phyloP scores from a whole-genome alignment of 2,329 filamentous ascomycete genomes.

The Diaporthe citri region DNA sequence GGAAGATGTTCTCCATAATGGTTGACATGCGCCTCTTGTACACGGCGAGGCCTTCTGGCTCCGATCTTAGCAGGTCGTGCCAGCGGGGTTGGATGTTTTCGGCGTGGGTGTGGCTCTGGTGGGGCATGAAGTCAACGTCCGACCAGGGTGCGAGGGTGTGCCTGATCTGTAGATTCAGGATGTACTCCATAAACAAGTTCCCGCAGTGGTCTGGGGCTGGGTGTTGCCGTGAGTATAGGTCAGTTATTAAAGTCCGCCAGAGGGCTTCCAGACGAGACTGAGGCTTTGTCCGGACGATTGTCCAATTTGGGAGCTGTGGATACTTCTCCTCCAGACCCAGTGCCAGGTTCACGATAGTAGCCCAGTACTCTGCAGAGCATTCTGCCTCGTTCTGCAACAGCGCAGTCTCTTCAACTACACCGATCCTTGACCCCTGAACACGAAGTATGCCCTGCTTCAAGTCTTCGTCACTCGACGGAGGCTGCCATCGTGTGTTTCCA shows the following conservation, averaged over 20 bases:
- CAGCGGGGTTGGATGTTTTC: slow-evolving; percentile 14
- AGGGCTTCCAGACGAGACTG: slow-evolving; percentile 2
- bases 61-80: slow-evolving; percentile 23
- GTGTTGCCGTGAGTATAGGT: not conserved
- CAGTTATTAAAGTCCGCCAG: not conserved
- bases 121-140: slow-evolving; percentile 33
- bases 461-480: not conserved
- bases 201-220: not conserved
- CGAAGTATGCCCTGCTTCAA: not conserved
- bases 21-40: slow-evolving; percentile 22
- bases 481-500: not conserved
- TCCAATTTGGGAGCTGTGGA: not conserved
- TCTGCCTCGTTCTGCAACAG: not conserved
- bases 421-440: not conserved
- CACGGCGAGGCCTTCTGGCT: slow-evolving; percentile 29
- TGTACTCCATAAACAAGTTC: slow-evolving; percentile 31
- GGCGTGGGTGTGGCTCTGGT: slow-evolving; percentile 26
- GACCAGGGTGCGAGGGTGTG: slow-evolving; percentile 33
- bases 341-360: not conserved
- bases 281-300: not conserved
- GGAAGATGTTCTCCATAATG: slow-evolving; percentile 33
- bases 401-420: not conserved
- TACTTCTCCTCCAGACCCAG: not conserved
- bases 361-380: slow-evolving; percentile 1
- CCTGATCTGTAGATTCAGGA: slow-evolving; percentile 37